A percentile compares a stretch with the other conserved stretches of the same genome.
Evolutionary conservation across 139 green algal genomes (phyloP).

Genomic region (Chlorella sp.): DNA sequence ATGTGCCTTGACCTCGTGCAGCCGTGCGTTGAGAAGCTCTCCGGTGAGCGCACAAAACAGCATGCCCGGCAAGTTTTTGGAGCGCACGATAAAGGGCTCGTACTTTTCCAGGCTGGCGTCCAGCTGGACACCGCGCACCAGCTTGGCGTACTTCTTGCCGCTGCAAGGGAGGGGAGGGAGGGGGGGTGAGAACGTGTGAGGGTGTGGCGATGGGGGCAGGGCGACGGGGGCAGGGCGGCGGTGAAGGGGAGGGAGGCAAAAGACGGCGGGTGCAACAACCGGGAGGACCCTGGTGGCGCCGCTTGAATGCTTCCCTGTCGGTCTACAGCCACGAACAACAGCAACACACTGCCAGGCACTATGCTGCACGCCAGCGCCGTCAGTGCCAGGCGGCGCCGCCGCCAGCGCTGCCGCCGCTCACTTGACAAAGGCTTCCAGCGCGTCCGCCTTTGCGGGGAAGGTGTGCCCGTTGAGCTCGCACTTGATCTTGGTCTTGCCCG

Average conservation of each 20-base stretch:
- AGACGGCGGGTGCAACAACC: not conserved
- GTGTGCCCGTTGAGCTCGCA: slow-evolving; percentile 51
- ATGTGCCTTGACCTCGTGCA: slow-evolving; percentile 74
- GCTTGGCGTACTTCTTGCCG: slow-evolving; percentile 53
- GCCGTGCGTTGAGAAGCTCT: slow-evolving; percentile 73
- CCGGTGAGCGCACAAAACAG: slow-evolving; percentile 84
- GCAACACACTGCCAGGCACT: too few relatives aligned
- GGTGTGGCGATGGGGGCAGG: not conserved
- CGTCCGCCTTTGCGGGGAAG: slow-evolving; percentile 19
- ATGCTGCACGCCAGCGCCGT: not conserved
- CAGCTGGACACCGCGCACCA: slow-evolving; percentile 38
- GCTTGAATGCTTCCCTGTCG: not conserved
- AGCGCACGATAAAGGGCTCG: slow-evolving; percentile 78
- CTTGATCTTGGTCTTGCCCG: slow-evolving; percentile 40
- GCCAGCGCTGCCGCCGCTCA: not conserved
- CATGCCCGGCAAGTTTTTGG: slow-evolving; percentile 80
- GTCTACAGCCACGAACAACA: not conserved
- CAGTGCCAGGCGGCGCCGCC: not conserved
- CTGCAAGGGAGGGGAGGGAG: slow-evolving; percentile 5
- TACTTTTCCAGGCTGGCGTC: slow-evolving; percentile 62
- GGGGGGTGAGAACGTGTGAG: not conserved
- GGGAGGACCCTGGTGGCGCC: too few relatives aligned
- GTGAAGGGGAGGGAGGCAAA: not conserved
- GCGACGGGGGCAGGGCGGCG: too few relatives aligned
- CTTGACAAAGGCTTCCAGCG: slow-evolving; percentile 44